phyloP scores from a whole-genome alignment of 2,329 filamentous ascomycete genomes.

The Lachnellula cervina region DNA sequence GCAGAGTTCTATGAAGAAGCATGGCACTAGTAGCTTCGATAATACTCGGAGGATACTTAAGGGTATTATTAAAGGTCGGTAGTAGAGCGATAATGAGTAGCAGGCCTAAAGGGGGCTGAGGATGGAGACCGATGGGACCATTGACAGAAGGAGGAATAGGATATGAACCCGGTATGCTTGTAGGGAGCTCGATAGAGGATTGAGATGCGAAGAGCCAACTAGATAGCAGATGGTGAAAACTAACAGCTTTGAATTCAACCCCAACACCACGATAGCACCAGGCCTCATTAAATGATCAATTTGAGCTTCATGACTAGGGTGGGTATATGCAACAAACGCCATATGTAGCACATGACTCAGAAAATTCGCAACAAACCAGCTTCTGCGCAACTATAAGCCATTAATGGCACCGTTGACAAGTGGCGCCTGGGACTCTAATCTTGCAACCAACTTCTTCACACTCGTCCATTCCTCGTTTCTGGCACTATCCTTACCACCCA shows the following conservation, averaged over 20 bases:
- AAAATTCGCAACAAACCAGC: not conserved
- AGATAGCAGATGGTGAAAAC: not conserved
- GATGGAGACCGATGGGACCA: too few relatives aligned
- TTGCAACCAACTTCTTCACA: constrained; percentile 82
- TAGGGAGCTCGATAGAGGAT: not conserved
- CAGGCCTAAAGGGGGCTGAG: too few relatives aligned
- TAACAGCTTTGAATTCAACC: not conserved
- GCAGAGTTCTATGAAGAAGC: too few relatives aligned
- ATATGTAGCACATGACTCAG: constrained; percentile 6
- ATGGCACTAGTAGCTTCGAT: too few relatives aligned
- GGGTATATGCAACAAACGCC: constrained; percentile 17
- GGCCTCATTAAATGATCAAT: constrained; percentile 6
- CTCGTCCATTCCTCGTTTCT: constrained; percentile 88
- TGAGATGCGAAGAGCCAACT: not conserved
- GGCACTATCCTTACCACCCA: constrained; percentile 79
- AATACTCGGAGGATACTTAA: too few relatives aligned
- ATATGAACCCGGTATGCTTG: too few relatives aligned
- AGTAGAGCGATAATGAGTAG: too few relatives aligned
- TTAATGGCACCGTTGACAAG: constrained; percentile 20
- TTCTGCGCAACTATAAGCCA: constrained; percentile 12
- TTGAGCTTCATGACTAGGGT: constrained; percentile 2
- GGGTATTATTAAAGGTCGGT: too few relatives aligned
- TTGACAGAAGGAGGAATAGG: too few relatives aligned
- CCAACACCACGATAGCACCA: not conserved
- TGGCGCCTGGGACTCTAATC: constrained; percentile 52